Base-by-base conservation (phyloP, 1,139 yeast genomes). In the Debaryomycetaceae sp. region DNA sequence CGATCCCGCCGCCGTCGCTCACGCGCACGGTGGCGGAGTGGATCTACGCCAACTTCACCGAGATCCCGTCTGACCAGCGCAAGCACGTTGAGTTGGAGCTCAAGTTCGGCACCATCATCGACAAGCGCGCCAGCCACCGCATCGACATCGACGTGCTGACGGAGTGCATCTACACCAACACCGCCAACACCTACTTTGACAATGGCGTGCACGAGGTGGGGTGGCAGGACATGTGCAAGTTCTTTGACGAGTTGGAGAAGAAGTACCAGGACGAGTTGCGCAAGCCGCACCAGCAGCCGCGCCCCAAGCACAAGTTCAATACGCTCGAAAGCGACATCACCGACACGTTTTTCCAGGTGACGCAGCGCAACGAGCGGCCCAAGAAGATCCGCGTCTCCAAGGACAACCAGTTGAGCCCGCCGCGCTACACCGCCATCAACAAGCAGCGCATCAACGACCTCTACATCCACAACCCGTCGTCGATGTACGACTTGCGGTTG, bases 21-120 rank as follows among this genome's bases (percentile, higher is more conserved):
- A 83, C 91, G 3, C 72, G 91, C 45, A 76, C 85, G 24, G 77
- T 88, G 5, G 84, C 94, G 11, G 86, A 83, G 45, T 88, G 96
- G 96, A 70, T 88, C 4, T 88, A 82, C 63, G 89, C 94, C 18
- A 82, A 83, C 41, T 67, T 86, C 34, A 67, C 70, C 27, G 79
- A 81, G 23, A 66, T 85, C 28, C 74, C 73, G 13, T 75, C 73
- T 10, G 73, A 70, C 17, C 72, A 76, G 40, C 65, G 85, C 24
- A 70, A 73, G 35, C 66, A 65, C 46, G 70, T 86, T 14, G 96
- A 88, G 57, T 62, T 88, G 42, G 96, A 88, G 57, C 65, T 85
- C 55, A 86, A 86, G 52, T 71, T 85, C 42, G 96, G 96, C 6
- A 65, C 77, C 10, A 75, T 88, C 20, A 73, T 78, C 58, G 86